Evolutionary conservation across 495 filamentous ascomycete genomes (phyloP), one percentile per base, ranked within the genome.

Genomic region (Bryoglossum gracile): DNA sequence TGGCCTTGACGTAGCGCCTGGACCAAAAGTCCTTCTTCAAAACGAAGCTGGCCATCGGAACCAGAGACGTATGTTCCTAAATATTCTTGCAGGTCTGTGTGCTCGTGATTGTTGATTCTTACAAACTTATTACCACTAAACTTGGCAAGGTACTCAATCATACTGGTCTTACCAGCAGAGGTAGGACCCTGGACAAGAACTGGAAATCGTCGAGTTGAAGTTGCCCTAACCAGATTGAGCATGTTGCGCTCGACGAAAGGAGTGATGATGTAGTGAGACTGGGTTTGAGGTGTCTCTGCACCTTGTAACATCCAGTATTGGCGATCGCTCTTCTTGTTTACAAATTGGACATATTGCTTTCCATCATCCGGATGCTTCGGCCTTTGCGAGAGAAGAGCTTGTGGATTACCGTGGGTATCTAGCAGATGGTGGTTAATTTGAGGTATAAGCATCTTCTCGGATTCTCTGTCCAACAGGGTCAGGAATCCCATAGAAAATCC

Each of bases 401-500:
- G 75, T 0, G 77, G 65, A 65, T 88, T 82, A 50, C 78, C 72
- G 21, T 80, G 73, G 60, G 71, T 76, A 35, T 77, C 74, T 34
- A 94, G 78, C 4, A 99, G 73, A 57, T 91, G 76, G 49, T 85
- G 79, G 52, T 92, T 82, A 38, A 97, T 87, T 9, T 94, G 64
- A 0, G 91, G 86, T 36, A 82, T 68, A 11, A 97, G 68, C n/a
- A 84, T 69, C 38, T 72, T 68, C 55, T 91, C 87, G 0, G 91
- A 96, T 19, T 82, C 75, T 58, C 75, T 71, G 56, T 89, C 79
- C 14, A 99, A 70, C 17, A 94, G 72, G 0, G 94, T 97, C 28
- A 94, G 67, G 53, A 97, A 99, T 50, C 88, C 88, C 94, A 99
- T 97, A n/a, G 84, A 89, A 63, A 96, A 97, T 0, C 94, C 94